A percentile compares a stretch with the other conserved stretches of the same genome.
Conservation (phyloP, 352 stramenopile genomes). For the Plasmopara halstedii region DNA sequence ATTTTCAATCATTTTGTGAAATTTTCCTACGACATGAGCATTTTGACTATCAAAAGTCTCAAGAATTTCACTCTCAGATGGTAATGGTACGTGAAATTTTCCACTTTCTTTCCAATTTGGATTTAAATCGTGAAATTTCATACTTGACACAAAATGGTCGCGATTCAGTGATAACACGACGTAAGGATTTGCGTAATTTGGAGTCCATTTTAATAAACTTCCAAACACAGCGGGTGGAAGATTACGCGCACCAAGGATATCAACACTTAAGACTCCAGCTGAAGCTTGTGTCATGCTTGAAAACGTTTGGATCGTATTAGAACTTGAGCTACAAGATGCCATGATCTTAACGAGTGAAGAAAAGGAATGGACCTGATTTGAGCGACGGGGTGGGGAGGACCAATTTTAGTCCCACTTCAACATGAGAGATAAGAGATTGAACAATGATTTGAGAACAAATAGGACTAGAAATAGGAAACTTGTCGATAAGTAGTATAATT, state of each 20-base stretch:
- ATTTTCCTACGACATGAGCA: constrained; percentile 15
- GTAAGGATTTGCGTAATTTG: constrained; percentile 62
- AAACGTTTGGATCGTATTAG: constrained; percentile 2
- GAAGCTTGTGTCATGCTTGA: constrained; percentile 1
- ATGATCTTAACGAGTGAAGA: constrained; percentile 21
- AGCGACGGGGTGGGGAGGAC: too few relatives aligned
- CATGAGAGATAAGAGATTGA: too few relatives aligned
- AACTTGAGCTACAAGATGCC: constrained; percentile 26
- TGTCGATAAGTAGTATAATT: too few relatives aligned
- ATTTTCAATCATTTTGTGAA: too few relatives aligned
- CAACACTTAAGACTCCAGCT: constrained; percentile 46
- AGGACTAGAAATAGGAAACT: too few relatives aligned
- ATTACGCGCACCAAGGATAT: constrained; percentile 50
- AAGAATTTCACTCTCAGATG: constrained; percentile 48
- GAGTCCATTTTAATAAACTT: constrained; percentile 60
- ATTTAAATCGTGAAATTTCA: constrained; percentile 44
- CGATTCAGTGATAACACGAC: constrained; percentile 45
- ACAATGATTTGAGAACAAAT: too few relatives aligned
- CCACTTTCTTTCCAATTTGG: constrained; percentile 63
- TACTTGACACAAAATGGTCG: constrained; percentile 45
- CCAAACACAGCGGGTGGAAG: constrained; percentile 50
- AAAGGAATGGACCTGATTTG: too few relatives aligned
- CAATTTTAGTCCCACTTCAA: too few relatives aligned
- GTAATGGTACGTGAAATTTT: constrained; percentile 40
- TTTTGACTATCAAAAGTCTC: constrained; percentile 29